These are phyloP conservation scores for Nitzschia inconspicua DNA, from an alignment of 108 stramenopile species.

Conservation along the genomic window DNA sequence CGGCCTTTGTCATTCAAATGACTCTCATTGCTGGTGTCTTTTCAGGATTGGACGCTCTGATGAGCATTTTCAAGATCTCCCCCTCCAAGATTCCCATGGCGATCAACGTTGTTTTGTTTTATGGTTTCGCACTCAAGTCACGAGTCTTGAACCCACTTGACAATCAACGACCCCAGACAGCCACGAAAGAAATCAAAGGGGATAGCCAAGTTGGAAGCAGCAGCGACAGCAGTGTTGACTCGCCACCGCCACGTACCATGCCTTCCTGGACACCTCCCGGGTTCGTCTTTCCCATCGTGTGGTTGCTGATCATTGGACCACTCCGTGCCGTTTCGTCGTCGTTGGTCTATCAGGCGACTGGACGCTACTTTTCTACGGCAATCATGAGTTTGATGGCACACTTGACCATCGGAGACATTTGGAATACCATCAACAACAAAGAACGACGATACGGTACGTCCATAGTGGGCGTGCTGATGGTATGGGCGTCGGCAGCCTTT, in stretches of 20 bases:
- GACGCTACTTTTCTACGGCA: constrained; percentile 31
- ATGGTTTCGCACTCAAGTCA: constrained; percentile 42
- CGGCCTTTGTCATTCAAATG: constrained; percentile 38
- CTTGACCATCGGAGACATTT: constrained; percentile 88
- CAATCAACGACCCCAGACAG: constrained; percentile 33
- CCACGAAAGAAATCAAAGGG: constrained; percentile 24
- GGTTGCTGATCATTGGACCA: constrained; percentile 84
- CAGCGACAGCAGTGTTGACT: not conserved
- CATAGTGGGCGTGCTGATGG: constrained; percentile 57
- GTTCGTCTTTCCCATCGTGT: constrained; percentile 90
- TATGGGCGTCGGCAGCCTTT: constrained; percentile 53
- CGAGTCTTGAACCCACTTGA: constrained; percentile 54
- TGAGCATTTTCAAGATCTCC: not conserved
- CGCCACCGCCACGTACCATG: constrained; percentile 47
- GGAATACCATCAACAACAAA: constrained; percentile 95
- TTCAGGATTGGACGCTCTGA: constrained; percentile 24
- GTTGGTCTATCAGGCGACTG: constrained; percentile 39
- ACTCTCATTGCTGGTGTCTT: constrained; percentile 33
- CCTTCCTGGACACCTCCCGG: constrained; percentile 89
- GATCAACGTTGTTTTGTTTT: constrained; percentile 32
- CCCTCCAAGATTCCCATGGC: constrained; percentile 26
- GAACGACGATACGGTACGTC: constrained; percentile 81
- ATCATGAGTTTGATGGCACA: constrained; percentile 76
- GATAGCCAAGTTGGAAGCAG: too few species aligned
- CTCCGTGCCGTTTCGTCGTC: constrained; percentile 74